Conservation (phyloP, 768 basidiomycete genomes). For the Hirschioporus abietinus region DNA sequence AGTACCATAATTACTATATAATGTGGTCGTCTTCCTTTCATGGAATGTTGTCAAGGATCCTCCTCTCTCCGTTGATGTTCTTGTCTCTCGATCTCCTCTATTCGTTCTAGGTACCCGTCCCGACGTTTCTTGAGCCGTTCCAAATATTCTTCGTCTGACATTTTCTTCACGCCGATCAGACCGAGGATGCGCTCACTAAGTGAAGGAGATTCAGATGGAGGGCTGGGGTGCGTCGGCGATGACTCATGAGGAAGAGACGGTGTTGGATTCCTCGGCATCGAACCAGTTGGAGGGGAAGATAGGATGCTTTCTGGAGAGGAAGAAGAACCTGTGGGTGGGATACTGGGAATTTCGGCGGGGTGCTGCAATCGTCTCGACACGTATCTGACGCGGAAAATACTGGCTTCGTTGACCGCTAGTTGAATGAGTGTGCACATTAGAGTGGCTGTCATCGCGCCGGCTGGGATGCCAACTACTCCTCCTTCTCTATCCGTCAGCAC, state of each 20-base stretch:
- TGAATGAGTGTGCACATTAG: slow-evolving; percentile 60
- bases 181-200: slow-evolving; percentile 36
- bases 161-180: slow-evolving; percentile 43
- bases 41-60: neutral
- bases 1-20: too few relatives aligned
- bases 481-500: slow-evolving; percentile 37
- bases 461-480: slow-evolving; percentile 48
- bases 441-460: slow-evolving; percentile 58
- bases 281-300: slow-evolving; percentile 2
- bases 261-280: slow-evolving; percentile 4
- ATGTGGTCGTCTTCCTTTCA: neutral
- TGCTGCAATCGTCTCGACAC: slow-evolving; percentile 32
- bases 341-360: slow-evolving; percentile 11
- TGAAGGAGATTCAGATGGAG: slow-evolving; percentile 13
- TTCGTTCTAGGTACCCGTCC: slow-evolving; percentile 47
- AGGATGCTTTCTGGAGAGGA: slow-evolving; percentile 7
- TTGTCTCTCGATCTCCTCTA: slow-evolving; percentile 50
- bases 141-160: slow-evolving; percentile 75
- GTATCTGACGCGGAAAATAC: slow-evolving; percentile 54
- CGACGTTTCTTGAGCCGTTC: slow-evolving; percentile 51
- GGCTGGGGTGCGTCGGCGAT: neutral
- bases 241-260: slow-evolving; percentile 5
- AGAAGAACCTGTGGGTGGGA: slow-evolving; percentile 1
- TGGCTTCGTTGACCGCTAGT: slow-evolving; percentile 63
- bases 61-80: slow-evolving; percentile 30